Evolutionary conservation across 2,329 filamentous ascomycete species (phyloP).

Genomic region (Pseudogymnoascus sp.): DNA sequence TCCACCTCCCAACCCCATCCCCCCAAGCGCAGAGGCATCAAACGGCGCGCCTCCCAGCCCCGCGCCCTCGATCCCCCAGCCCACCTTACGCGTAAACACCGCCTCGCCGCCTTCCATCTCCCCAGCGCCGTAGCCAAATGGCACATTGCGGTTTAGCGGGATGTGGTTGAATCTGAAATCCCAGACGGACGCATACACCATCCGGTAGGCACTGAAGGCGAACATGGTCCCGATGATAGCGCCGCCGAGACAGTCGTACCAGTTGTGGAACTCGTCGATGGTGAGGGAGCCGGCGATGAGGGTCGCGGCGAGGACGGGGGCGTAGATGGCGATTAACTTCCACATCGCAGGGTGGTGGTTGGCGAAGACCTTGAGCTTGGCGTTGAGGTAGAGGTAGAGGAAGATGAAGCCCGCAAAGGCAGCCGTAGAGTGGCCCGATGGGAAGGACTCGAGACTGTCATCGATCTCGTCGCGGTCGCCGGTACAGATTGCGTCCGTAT

Average conservation of each 20-base stretch:
- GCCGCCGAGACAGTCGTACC: conserved; percentile 64
- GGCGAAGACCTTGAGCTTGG: conserved; percentile 66
- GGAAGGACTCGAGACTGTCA: conserved; percentile 62
- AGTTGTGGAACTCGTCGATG: conserved; percentile 67
- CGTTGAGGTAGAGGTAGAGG: conserved; percentile 66
- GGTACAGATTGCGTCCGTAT: conserved; percentile 58
- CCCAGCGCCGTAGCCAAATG: conserved; percentile 43
- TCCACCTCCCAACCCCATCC: not conserved
- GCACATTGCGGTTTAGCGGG: conserved; percentile 49
- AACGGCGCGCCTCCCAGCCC: conserved; percentile 13
- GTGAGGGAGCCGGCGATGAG: conserved; percentile 62
- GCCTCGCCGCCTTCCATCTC: conserved; percentile 42
- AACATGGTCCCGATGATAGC: conserved; percentile 56
- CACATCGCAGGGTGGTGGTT: conserved; percentile 67
- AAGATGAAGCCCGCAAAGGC: conserved; percentile 66
- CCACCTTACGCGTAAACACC: conserved; percentile 49
- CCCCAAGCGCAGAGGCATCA: not conserved
- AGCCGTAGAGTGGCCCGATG: conserved; percentile 65
- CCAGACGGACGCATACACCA: conserved; percentile 60
- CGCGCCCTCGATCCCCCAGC: conserved; percentile 44
- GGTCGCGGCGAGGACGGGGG: conserved; percentile 57
- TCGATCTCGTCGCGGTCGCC: conserved; percentile 56
- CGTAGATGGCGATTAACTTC: conserved; percentile 59
- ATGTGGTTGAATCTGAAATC: conserved; percentile 62
- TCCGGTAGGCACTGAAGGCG: conserved; percentile 57